Evolutionary conservation across 129 eudicot species (phyloP), one percentile per base, ranked within the genome.

Genomic region (Lactuca sativa): DNA sequence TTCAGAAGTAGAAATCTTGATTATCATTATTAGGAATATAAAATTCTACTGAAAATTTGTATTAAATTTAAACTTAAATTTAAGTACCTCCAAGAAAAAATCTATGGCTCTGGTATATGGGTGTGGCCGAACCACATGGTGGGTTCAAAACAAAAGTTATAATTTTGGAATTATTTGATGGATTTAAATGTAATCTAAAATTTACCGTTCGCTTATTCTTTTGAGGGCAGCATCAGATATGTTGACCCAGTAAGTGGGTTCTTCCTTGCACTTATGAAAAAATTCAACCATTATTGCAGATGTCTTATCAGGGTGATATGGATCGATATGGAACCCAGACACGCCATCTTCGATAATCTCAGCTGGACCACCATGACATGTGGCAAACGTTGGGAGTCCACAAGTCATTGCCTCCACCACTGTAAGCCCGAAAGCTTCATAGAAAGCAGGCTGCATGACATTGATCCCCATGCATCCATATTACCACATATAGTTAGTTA

Each of bases 391-490:
- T 1, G 99, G 99, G 58, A 95, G 97, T 15, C 97, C 99, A 78
- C 97, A 95, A 9, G 88, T 78, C 99, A 95, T 90, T 25, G 97
- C 99, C 79, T 95, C 99, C 63, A 95, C 93, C 51, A 95, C 96
- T 1, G 99, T 95, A n/a, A 90, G 96, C 65, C 99, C 99, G 72
- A 95, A 95, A 16, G 99, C 99, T 81, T 95, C 99, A 69, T 90
- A 95, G 66, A 85, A 76, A 43, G 99, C 99, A 69, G 99, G 99
- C 99, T 93, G 76, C 60, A 25, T 25, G 30, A 25, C 30, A 25
- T 25, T 25, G 30, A 25, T 25, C 30, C 21, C 30, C 30, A 25
- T 25, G 30, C 30, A 25, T 25, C 30, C 55, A 74, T 40, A 38
- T 55, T 13, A 63, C 44, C 58, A 59, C 9, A 31, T 10, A 21